Evolutionary conservation across 2,329 filamentous ascomycete genomes (phyloP), one percentile per base, ranked within the genome.

Genomic region (Ampelomyces quisqualis): DNA sequence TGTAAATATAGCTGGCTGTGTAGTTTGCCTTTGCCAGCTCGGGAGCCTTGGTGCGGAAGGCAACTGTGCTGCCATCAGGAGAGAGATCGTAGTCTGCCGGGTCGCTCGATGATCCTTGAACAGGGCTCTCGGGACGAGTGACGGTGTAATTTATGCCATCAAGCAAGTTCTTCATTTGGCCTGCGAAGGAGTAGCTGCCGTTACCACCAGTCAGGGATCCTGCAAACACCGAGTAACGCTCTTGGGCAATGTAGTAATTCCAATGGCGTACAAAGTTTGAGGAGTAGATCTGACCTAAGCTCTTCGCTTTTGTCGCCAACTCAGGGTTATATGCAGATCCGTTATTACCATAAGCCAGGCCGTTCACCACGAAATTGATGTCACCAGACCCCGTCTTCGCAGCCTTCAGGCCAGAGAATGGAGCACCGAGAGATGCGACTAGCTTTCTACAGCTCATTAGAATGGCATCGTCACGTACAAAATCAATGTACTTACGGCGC

Each of bases 1-100:
- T 79, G 68, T 93, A 95, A 27, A 94, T 77, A 60, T 93, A 87
- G 7, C 85, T 85, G 53, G 90, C 90, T 6, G 89, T 95, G 67
- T 86, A 82, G 49, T 87, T 79, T 0, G 87, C 86, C 7, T 80
- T 82, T 52, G 85, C 80, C 9, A 89, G 69, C 11, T 81, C 72
- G 0, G 86, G 86, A 52, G 90, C 86, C 55, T 88, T 88, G 15
- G 86, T 79, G 15, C 90, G 79, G 60, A 91, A 90, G n/a, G 63
- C 63, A n/a, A 68, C 64, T 18, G 81, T 80, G 44, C 89, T 76
- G 1, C 85, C 86, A 33, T 75, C 70, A 10, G 73, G 70, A 43
- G 82, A 78, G 44, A 91, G 77, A 57, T 93, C 88, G 57, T 90
- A 95, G 67, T 94, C 85, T 6, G 79, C 79, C 0, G 80, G 69